Base-by-base conservation (phyloP, 306 rosid genomes). In the Cucumis melo region DNA sequence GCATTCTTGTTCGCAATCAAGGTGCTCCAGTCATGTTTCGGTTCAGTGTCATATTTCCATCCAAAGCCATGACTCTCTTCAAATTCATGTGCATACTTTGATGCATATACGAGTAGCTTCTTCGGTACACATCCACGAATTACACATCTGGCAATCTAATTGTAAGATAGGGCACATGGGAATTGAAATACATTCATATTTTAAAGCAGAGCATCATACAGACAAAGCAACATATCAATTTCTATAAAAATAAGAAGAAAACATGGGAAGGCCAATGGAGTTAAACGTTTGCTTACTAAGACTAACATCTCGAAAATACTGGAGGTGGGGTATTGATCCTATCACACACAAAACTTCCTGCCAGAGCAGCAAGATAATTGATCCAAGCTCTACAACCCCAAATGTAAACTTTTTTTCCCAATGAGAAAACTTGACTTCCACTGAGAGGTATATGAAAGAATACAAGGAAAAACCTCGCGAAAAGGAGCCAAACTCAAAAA, bases 101-200 rank as follows among this genome's bases (percentile, higher is more conserved):
- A 95, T 4, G 97, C 76, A 66, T 92, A 92, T 50, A 92, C 98
- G 5, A 95, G 82, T 76, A 95, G 81, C 78, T 95, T 95, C 84
- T 95, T 95, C 7, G 99, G 99, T 64, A 95, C 99, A 84, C 99
- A 95, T 79, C 99, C 99, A 12, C 99, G 92, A 78, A 95, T 85
- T 53, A 95, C 99, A 59, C 99, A 95, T 73, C 99, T 95, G 86
- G 42, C 7, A 46, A 17, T 67, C n/a, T 42, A 71, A 78, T 82
- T 1, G 56, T 46, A 53, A 78, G 53, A 50, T 50, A 50, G 29
- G 15, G 4, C 44, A 27, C 41, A 50, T 50, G 9, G 58, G 15
- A 72, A 16, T 16, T 5, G 60, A 72, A 72, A 72, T 23, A 15
- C 41, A 46, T 48, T 15, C 34, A 44, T 24, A 7, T 46, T 65